Evolutionary conservation across 2,329 filamentous ascomycete species (phyloP), one percentile per base, ranked within the genome.

Genomic region (Claviceps sp.): DNA sequence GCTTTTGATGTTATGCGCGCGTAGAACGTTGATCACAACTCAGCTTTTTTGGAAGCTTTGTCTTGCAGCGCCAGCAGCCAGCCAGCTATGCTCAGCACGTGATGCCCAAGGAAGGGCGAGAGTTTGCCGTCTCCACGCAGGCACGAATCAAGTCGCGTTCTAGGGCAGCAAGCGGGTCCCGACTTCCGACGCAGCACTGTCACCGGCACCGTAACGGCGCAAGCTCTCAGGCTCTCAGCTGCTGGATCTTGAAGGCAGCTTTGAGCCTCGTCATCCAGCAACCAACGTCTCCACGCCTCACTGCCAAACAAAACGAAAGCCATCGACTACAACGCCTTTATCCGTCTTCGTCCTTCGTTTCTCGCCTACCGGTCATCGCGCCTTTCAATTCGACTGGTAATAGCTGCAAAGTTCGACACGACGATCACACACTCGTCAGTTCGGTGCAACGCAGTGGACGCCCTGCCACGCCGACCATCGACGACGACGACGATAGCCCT

Each of bases 241-340:
- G 48, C 48, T 30, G 16, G 9, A 34, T 34, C 22, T 52, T 16
- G 63, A 69, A 75, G 72, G 72, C 72, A 74, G 70, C 72, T 71
- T 68, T 65, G 69, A 73, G 73, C 73, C 72, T 76, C 74, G 74
- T 77, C 73, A 77, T 74, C 73, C 53, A 70, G 68, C 68, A 66
- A 34, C 30, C 62, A 57, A 57, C 61, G n/a, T 26, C 49, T 46
- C n/a, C 47, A 22, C 18, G 16, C 41, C 16, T 18, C 41, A 11
- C 41, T 18, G n/a, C 41, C 41, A 20, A 18, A 7, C n/a, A n/a
- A 18, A 18, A 11, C 41, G 16, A 20, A 18, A 7, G n/a, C 40
- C 40, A 41, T 22, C 30, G 22, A 22, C 44, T 7, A n/a, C 44
- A 5, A 34, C 44, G 20, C 24, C 37, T 22, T 30, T 16, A 11